These are phyloP conservation scores for Saposhnikovia divaricata DNA, from an alignment of 129 eudicot species.

Conservation along the genomic window DNA sequence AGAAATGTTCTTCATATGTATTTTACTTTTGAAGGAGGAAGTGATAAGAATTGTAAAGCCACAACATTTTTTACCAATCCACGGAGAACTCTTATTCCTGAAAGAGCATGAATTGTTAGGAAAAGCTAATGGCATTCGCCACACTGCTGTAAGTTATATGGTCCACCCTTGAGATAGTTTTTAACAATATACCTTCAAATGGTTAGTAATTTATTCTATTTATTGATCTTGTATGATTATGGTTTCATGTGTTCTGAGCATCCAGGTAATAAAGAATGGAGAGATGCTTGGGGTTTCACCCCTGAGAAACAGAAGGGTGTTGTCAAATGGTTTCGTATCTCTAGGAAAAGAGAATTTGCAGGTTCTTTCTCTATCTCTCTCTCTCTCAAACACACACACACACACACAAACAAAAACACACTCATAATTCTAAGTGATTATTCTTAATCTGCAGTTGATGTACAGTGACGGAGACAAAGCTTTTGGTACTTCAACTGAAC, in stretches of 20 bases:
- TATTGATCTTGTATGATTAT: background rate
- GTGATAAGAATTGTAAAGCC: constrained; percentile 94
- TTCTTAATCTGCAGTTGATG: constrained; percentile 59
- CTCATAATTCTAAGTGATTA: background rate
- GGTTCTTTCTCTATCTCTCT: constrained; percentile 32
- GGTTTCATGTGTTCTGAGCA: background rate
- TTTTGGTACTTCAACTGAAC: constrained; percentile 88
- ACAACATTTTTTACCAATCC: constrained; percentile 92
- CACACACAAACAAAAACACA: background rate
- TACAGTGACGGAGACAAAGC: constrained; percentile 99
- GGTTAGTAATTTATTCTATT: background rate
- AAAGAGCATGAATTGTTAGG: constrained; percentile 97
- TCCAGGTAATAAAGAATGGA: constrained; percentile 93
- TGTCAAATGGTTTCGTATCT: constrained; percentile 77
- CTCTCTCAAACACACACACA: background rate
- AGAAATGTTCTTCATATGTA: constrained; percentile 7
- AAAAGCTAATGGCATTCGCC: constrained; percentile 78
- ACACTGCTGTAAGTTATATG: constrained; percentile 71
- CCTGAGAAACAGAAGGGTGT: constrained; percentile 82
- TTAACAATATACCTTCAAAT: background rate
- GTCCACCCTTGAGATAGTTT: background rate
- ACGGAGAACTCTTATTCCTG: constrained; percentile 90
- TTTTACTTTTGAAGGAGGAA: constrained; percentile 61
- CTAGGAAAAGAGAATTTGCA: constrained; percentile 88
- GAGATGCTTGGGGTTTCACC: constrained; percentile 99